Conservation (phyloP, 768 basidiomycete species). For the Pulveroboletus sp. region DNA sequence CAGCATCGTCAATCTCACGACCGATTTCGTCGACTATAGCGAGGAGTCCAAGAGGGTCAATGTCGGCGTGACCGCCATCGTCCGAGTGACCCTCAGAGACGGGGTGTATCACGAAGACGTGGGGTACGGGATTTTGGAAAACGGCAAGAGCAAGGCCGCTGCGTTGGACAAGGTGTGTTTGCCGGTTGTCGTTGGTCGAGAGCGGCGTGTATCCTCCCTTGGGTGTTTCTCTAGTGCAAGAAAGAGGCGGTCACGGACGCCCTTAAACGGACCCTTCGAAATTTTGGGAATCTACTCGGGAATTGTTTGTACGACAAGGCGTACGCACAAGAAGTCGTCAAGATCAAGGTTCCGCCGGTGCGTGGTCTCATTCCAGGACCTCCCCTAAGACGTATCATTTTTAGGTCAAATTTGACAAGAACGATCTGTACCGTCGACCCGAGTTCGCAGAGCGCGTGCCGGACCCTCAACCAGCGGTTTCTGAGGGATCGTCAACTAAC, state of each 20-base stretch:
- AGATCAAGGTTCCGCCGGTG: conserved; percentile 83
- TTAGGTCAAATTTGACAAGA: conserved; percentile 58
- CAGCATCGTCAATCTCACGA: conserved; percentile 65
- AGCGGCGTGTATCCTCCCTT: not conserved
- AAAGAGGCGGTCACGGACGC: conserved; percentile 98
- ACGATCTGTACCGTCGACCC: conserved; percentile 64
- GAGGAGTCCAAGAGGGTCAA: conserved; percentile 62
- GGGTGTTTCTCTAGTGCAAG: conserved; percentile 64
- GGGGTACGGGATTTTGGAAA: conserved; percentile 86
- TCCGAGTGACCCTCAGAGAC: conserved; percentile 83
- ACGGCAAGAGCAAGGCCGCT: conserved; percentile 76
- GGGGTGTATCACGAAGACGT: conserved; percentile 92
- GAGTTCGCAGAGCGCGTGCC: conserved; percentile 56
- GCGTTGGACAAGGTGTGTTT: conserved; percentile 85
- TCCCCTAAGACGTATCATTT: not conserved
- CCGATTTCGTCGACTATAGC: conserved; percentile 74
- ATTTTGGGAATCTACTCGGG: conserved; percentile 91
- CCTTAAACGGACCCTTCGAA: conserved; percentile 84
- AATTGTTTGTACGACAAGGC: conserved; percentile 97
- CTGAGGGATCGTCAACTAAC: not conserved
- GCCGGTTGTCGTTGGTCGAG: too few species aligned
- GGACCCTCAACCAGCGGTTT: conserved; percentile 2
- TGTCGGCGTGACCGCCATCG: conserved; percentile 78
- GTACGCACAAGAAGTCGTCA: conserved; percentile 78
- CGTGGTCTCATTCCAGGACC: conserved; percentile 25